Conservation (phyloP, 805 yeast species). For the Candida saitoana region DNA sequence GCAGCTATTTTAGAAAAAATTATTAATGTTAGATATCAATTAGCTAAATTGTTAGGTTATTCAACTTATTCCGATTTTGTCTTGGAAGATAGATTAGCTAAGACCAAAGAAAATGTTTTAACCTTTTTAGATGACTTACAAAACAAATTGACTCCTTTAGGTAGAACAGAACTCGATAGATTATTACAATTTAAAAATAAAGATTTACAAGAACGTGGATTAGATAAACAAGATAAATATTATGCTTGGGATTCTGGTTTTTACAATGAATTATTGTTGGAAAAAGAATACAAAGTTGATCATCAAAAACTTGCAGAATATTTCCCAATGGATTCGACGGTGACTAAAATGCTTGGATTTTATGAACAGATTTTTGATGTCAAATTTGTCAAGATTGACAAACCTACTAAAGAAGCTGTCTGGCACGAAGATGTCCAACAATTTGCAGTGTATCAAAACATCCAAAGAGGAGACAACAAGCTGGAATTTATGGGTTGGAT, state of each 20-base stretch:
- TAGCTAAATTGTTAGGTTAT: conserved; percentile 65
- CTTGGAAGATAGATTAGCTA: conserved; percentile 79
- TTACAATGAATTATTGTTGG: conserved; percentile 62
- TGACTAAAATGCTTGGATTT: conserved; percentile 63
- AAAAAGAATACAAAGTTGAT: conserved; percentile 68
- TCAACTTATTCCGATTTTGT: conserved; percentile 64
- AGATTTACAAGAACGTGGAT: conserved; percentile 45
- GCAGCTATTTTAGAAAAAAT: conserved; percentile 58
- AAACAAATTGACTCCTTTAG: conserved; percentile 56
- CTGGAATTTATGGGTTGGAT: conserved; percentile 68
- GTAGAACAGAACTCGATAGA: conserved; percentile 46
- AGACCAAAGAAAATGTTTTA: conserved; percentile 55
- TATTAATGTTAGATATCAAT: conserved; percentile 54
- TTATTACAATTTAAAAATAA: conserved; percentile 50
- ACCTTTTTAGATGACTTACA: conserved; percentile 61
- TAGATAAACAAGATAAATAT: conserved; percentile 33
- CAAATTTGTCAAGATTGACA: conserved; percentile 54
- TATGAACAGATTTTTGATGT: conserved; percentile 68
- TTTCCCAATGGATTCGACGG: conserved; percentile 69
- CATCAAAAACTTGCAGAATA: conserved; percentile 68
- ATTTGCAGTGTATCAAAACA: conserved; percentile 67
- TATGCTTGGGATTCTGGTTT: conserved; percentile 74
- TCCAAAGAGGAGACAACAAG: conserved; percentile 34
- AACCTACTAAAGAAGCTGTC: conserved; percentile 36
- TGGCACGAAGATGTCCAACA: conserved; percentile 83